Evolutionary conservation across 2,329 filamentous ascomycete species (phyloP).

Genomic region (Fusarium humuli): DNA sequence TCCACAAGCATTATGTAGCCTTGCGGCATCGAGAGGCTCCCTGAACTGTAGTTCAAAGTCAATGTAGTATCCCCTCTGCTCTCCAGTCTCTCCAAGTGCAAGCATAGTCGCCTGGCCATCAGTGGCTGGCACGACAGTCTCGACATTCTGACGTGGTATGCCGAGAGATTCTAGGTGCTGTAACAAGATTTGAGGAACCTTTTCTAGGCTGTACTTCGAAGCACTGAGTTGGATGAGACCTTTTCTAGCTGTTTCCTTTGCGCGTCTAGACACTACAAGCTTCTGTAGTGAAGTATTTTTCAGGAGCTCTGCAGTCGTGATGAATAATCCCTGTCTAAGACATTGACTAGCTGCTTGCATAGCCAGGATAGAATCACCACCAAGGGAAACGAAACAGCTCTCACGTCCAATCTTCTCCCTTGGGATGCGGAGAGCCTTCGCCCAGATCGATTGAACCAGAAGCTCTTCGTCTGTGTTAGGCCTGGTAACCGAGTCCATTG

Average conservation of each 20-base stretch:
- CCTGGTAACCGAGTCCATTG: not conserved
- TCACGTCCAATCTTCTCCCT: not conserved
- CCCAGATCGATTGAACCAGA: not conserved
- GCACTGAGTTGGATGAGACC: not conserved
- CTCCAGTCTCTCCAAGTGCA: not conserved
- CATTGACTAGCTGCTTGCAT: not conserved
- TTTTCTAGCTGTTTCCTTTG: not conserved
- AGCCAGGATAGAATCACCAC: not conserved
- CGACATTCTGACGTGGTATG: not conserved
- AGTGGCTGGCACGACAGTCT: not conserved
- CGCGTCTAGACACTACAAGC: not conserved
- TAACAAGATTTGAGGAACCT: not conserved
- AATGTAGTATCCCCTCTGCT: not conserved
- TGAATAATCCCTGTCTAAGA: not conserved
- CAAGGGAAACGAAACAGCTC: not conserved
- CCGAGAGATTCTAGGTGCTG: not conserved
- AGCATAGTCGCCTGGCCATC: slow-evolving; percentile 1
- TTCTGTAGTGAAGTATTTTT: not conserved
- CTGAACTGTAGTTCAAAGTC: not conserved
- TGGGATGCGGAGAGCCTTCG: not conserved
- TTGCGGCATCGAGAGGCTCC: not conserved
- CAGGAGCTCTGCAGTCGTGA: not conserved
- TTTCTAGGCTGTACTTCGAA: not conserved
- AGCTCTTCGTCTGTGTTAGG: not conserved
- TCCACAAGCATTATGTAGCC: not conserved